Evolutionary conservation across 2,329 filamentous ascomycete genomes (phyloP).

Genomic region (Ceratocystis diversiconidia): DNA sequence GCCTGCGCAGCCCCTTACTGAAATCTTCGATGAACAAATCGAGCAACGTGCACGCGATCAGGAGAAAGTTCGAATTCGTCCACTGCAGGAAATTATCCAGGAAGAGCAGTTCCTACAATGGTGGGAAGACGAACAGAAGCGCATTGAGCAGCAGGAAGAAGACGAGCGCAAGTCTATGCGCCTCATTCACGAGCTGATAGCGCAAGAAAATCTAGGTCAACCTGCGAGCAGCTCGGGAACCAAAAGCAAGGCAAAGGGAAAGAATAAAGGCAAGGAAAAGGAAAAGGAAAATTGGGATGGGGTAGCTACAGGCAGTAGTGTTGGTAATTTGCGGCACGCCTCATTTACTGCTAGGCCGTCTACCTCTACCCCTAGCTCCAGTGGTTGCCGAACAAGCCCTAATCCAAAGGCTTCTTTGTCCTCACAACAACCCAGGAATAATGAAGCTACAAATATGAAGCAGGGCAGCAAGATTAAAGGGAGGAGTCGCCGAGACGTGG

Average conservation of each 20-base stretch:
- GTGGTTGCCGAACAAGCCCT: no score
- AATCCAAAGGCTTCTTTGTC: no score
- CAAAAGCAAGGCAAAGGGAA: background rate
- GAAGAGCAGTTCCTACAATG: slow-evolving; percentile 95
- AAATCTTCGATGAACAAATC: slow-evolving; percentile 79
- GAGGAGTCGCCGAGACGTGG: no score
- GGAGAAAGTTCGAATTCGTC: slow-evolving; percentile 76
- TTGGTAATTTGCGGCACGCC: background rate
- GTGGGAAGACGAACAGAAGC: slow-evolving; percentile 77
- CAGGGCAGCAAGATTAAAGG: no score
- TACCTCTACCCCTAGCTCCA: background rate
- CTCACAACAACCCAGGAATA: background rate
- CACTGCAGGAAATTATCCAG: slow-evolving; percentile 84
- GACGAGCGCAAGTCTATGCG: slow-evolving; percentile 13
- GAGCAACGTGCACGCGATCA: slow-evolving; percentile 56
- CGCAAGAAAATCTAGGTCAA: background rate
- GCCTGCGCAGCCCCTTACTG: slow-evolving; percentile 47
- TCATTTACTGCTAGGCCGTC: background rate
- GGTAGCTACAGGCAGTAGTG: background rate
- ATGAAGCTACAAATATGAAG: no score
- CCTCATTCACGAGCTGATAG: slow-evolving; percentile 9
- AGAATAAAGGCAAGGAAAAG: slow-evolving; percentile 8
- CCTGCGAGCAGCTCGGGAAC: background rate
- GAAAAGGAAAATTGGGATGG: background rate
- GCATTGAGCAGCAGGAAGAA: slow-evolving; percentile 50